These are phyloP conservation scores for Hypoxylon lenormandii DNA, from an alignment of 495 filamentous ascomycete species.

Conservation along the genomic window DNA sequence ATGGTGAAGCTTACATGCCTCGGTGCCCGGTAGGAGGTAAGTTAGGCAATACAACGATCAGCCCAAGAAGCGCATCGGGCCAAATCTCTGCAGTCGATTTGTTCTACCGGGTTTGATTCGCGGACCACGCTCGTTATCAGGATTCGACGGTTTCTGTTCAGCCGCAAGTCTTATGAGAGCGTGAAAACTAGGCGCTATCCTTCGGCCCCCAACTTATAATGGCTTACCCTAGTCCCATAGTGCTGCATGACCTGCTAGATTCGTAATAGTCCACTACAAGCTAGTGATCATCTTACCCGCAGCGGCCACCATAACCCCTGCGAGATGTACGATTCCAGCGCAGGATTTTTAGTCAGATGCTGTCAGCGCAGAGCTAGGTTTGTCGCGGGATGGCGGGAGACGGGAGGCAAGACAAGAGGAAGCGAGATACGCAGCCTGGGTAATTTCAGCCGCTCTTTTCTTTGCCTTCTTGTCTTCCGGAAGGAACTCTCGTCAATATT, in stretches of 20 bases:
- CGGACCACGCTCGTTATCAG: too few relatives aligned
- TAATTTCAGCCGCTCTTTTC: conserved; percentile 4
- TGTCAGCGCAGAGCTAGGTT: conserved; percentile 2
- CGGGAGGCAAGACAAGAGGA: background rate
- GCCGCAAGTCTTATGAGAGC: background rate
- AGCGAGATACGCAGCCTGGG: background rate
- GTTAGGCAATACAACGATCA: background rate
- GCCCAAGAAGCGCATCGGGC: too few relatives aligned
- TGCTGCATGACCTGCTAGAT: too few relatives aligned
- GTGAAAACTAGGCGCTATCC: background rate
- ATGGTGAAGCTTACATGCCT: too few relatives aligned
- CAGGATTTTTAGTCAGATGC: conserved; percentile 5
- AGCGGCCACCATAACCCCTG: conserved; percentile 5
- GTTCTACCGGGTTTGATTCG: too few relatives aligned
- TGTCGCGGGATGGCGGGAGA: background rate
- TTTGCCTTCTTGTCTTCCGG: background rate
- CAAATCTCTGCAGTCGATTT: too few relatives aligned
- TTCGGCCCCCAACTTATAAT: conserved; percentile 19
- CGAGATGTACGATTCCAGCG: background rate
- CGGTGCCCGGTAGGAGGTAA: too few relatives aligned
- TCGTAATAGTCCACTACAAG: too few relatives aligned
- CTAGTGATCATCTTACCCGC: too few relatives aligned
- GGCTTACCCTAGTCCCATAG: too few relatives aligned
- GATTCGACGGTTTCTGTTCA: background rate
- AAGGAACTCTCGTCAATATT: too few relatives aligned